Conservation (phyloP, 2,329 filamentous ascomycete genomes). For the Fusarium pilosicola region DNA sequence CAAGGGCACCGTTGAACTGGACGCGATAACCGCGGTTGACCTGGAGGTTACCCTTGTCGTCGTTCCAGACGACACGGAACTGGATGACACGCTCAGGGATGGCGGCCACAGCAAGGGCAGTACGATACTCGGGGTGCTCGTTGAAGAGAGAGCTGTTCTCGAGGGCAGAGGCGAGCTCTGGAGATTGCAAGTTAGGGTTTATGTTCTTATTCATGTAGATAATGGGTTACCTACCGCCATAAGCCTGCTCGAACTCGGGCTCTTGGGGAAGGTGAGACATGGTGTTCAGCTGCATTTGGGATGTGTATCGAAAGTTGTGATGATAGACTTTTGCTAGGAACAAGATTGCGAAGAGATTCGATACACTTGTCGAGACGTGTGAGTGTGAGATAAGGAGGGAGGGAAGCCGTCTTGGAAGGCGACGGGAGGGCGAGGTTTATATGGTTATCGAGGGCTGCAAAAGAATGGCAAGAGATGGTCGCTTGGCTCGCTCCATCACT, state of each 20-base stretch:
- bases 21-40: slow-evolving; percentile 97
- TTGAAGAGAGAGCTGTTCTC: slow-evolving; percentile 93
- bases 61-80: slow-evolving; percentile 97
- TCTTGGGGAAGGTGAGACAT: slow-evolving; percentile 89
- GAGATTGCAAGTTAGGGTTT: slow-evolving; percentile 11
- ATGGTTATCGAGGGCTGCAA: slow-evolving; percentile 15
- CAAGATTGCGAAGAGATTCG: slow-evolving; percentile 4
- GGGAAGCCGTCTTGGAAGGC: background rate
- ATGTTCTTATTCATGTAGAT: background rate
- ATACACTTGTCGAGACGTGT: background rate
- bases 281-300: slow-evolving; percentile 45
- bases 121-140: slow-evolving; percentile 94
- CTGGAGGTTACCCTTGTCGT: slow-evolving; percentile 88
- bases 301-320: slow-evolving; percentile 19
- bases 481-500: slow-evolving; percentile 8
- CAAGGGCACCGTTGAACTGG: slow-evolving; percentile 97
- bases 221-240: slow-evolving; percentile 75
- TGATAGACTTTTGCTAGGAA: slow-evolving; percentile 8
- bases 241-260: slow-evolving; percentile 99
- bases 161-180: slow-evolving; percentile 94
- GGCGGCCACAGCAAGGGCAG: slow-evolving; percentile 85
- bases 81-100: slow-evolving; percentile 96
- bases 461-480: slow-evolving; percentile 18
- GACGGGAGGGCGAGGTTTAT: slow-evolving; percentile 37
- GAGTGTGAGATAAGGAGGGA: slow-evolving; percentile 11